Evolutionary conservation across 2,329 filamentous ascomycete species (phyloP).

Genomic region (Neobulgaria alba): DNA sequence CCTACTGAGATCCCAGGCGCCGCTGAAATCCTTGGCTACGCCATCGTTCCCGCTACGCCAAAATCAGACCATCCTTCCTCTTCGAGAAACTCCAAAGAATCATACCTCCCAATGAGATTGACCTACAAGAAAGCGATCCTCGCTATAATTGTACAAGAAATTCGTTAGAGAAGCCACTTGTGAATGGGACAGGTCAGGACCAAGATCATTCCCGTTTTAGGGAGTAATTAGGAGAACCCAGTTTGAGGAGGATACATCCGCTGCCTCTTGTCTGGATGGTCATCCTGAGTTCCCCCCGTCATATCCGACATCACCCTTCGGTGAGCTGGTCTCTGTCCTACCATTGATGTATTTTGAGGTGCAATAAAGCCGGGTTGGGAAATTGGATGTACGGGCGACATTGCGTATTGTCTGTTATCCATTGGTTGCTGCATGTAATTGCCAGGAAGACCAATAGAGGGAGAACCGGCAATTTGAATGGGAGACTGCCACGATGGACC

Average conservation of each 20-base stretch:
- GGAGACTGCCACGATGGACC: constrained; percentile 27
- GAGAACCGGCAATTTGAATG: constrained; percentile 23
- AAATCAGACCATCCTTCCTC: constrained; percentile 4
- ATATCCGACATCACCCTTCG: constrained; percentile 27
- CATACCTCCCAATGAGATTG: not conserved
- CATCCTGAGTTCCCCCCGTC: constrained; percentile 17
- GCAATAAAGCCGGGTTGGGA: constrained; percentile 16
- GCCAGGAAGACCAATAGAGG: constrained; percentile 20
- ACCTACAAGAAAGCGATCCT: not conserved
- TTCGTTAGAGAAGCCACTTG: not conserved
- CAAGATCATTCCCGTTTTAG: not conserved
- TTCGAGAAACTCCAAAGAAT: constrained; percentile 1
- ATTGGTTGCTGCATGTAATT: constrained; percentile 24
- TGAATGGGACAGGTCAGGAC: not conserved
- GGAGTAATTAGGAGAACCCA: constrained; percentile 20
- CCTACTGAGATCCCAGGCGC: constrained; percentile 9
- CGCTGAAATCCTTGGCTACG: constrained; percentile 7
- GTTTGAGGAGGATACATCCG: constrained; percentile 23
- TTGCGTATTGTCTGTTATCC: constrained; percentile 22
- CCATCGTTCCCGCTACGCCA: constrained; percentile 11
- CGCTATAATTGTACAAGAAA: constrained; percentile 12
- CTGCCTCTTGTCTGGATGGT: constrained; percentile 27
- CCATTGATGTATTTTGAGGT: constrained; percentile 16
- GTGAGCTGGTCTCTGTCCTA: constrained; percentile 19
- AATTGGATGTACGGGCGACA: constrained; percentile 24